phyloP scores from a whole-genome alignment of 164 flowering plant genomes.

The Tinospora cordifolia region DNA sequence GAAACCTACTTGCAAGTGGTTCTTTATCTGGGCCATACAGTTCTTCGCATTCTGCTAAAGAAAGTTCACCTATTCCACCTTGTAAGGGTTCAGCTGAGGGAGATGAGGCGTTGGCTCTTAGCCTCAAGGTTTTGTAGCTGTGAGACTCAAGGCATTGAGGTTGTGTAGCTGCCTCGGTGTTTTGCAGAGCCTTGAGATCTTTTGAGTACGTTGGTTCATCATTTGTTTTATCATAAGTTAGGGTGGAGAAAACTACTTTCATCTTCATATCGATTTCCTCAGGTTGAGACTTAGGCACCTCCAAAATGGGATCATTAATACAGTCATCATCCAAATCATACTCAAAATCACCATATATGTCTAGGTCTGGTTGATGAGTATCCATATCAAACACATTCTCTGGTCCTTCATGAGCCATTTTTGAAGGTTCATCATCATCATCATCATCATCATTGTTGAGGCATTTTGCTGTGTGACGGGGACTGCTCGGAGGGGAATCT shows the following conservation, averaged over 20 bases:
- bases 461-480: conserved; percentile 23
- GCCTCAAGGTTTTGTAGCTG: conserved; percentile 18
- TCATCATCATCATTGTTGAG: conserved; percentile 17
- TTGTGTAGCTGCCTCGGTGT: conserved; percentile 16
- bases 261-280: conserved; percentile 47
- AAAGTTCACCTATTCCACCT: conserved; percentile 39
- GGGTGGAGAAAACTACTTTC: conserved; percentile 65
- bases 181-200: conserved; percentile 14
- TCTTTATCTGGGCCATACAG: conserved; percentile 76
- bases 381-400: conserved; percentile 61
- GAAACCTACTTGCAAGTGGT: conserved; percentile 33
- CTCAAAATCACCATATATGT: conserved; percentile 91
- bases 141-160: conserved; percentile 12
- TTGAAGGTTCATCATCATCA: conserved; percentile 20
- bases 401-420: conserved; percentile 26
- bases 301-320: conserved; percentile 34
- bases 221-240: conserved; percentile 22
- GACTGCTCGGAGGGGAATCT: conserved; percentile 83
- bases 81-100: conserved; percentile 19
- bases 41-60: conserved; percentile 71
- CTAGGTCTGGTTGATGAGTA: conserved; percentile 56
- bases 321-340: conserved; percentile 75
- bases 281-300: conserved; percentile 28
- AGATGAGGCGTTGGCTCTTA: conserved; percentile 16
- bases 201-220: conserved; percentile 15